These are phyloP conservation scores for Aureobasidium leucospermi DNA, from an alignment of 2,329 filamentous ascomycete species.

Conservation along the genomic window DNA sequence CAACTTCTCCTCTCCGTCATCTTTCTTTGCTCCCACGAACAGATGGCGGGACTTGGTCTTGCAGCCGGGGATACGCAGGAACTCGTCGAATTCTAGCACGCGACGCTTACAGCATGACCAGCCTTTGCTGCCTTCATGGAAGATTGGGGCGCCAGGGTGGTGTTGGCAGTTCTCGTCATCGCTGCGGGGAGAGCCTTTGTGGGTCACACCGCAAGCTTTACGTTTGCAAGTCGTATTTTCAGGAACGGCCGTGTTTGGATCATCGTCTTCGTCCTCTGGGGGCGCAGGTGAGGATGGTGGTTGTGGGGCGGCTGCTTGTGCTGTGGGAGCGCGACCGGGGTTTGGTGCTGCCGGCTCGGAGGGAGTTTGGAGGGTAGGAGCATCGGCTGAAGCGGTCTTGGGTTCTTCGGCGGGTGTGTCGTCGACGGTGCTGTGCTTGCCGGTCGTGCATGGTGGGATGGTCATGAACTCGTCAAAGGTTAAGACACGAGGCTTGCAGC, in stretches of 20 bases:
- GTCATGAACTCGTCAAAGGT: constrained; percentile 97
- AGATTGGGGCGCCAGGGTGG: constrained; percentile 85
- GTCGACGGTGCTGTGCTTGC: constrained; percentile 86
- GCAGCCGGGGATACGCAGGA: constrained; percentile 92
- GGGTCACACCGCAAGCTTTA: constrained; percentile 62
- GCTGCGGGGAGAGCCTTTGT: constrained; percentile 53
- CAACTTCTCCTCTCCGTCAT: constrained; percentile 63
- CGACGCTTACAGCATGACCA: constrained; percentile 95
- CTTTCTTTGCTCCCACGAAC: constrained; percentile 67
- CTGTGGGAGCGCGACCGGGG: constrained; percentile 7
- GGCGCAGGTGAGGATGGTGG: constrained; percentile 45
- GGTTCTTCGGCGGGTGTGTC: constrained; percentile 44
- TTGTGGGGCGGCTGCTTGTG: constrained; percentile 18
- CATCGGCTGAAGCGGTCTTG: constrained; percentile 17
- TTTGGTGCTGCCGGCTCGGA: neutral
- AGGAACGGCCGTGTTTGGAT: constrained; percentile 65
- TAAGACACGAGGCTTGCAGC: constrained; percentile 92
- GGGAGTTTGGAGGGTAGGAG: neutral
- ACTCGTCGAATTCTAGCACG: constrained; percentile 95
- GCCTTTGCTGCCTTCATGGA: constrained; percentile 97
- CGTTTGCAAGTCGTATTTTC: constrained; percentile 70
- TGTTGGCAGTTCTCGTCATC: constrained; percentile 74
- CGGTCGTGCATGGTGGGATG: constrained; percentile 86
- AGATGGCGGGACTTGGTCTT: constrained; percentile 73
- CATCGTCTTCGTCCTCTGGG: constrained; percentile 76